phyloP scores from a whole-genome alignment of 2,329 filamentous ascomycete species.

The Macroventuria anomochaeta region DNA sequence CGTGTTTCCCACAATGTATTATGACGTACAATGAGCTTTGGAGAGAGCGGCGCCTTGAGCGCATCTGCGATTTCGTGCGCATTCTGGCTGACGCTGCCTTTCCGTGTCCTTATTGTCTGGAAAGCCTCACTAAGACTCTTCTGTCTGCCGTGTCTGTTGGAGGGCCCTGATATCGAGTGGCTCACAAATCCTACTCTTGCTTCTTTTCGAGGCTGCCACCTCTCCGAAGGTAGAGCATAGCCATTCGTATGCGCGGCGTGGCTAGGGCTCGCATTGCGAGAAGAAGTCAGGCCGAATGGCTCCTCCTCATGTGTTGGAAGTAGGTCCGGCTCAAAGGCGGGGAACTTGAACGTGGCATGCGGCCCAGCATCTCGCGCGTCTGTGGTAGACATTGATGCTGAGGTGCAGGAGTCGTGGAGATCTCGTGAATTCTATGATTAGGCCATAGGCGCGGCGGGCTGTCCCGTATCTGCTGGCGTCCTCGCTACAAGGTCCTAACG shows the following conservation, averaged over 20 bases:
- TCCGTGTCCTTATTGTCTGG: conserved; percentile 77
- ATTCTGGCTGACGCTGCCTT: conserved; percentile 88
- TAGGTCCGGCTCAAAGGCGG: conserved; percentile 53
- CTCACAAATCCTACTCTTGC: conserved; percentile 55
- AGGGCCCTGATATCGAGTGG: conserved; percentile 39
- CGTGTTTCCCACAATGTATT: conserved; percentile 27
- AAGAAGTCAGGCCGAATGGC: conserved; percentile 42
- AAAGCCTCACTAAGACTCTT: conserved; percentile 93
- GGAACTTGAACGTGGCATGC: conserved; percentile 53
- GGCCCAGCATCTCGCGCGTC: conserved; percentile 38
- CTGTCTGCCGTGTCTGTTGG: conserved; percentile 68
- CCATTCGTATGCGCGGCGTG: conserved; percentile 31
- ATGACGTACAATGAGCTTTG: conserved; percentile 77
- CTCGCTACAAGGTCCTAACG: conserved; percentile 2
- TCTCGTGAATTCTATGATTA: conserved; percentile 31
- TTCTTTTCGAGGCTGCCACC: conserved; percentile 68
- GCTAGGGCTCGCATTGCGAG: conserved; percentile 42
- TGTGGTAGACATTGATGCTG: conserved; percentile 40
- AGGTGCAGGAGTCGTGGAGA: conserved; percentile 20
- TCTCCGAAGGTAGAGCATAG: conserved; percentile 53
- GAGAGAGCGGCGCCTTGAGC: conserved; percentile 86
- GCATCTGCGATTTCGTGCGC: conserved; percentile 92
- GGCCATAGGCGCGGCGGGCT: conserved; percentile 36
- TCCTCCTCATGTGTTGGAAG: conserved; percentile 49
- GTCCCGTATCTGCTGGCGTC: conserved; percentile 10